These are phyloP conservation scores for Trichoderma simmonsii DNA, from an alignment of 2,329 filamentous ascomycete genomes.

Conservation along the genomic window DNA sequence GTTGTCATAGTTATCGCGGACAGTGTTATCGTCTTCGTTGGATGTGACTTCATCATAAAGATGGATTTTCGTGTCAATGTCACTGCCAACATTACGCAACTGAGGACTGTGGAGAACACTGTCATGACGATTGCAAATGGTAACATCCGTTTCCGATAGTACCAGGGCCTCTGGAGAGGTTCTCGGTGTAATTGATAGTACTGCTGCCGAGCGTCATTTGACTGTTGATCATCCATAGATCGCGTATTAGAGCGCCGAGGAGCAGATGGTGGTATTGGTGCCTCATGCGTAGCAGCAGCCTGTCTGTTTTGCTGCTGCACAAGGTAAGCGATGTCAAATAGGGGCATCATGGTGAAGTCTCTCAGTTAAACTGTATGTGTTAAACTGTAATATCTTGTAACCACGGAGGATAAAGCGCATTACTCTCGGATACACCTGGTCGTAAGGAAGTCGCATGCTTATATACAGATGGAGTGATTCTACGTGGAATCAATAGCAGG, in stretches of 20 bases:
- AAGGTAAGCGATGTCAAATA: constrained; percentile 7
- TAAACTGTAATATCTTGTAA: no score
- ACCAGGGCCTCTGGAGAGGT: background rate
- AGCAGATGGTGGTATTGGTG: background rate
- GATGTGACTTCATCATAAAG: background rate
- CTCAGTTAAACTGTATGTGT: background rate
- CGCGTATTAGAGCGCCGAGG: background rate
- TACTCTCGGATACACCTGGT: background rate
- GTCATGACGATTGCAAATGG: constrained; percentile 6
- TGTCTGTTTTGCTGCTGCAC: background rate
- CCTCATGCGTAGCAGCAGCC: background rate
- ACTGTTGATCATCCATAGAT: background rate
- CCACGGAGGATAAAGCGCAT: no score
- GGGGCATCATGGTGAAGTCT: background rate
- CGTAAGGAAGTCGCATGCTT: background rate
- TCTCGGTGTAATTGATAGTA: constrained; percentile 1
- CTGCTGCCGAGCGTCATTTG: background rate
- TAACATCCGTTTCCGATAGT: constrained; percentile 4
- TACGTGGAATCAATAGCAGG: background rate
- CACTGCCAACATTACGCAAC: constrained; percentile 1
- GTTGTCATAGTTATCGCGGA: background rate
- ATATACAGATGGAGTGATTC: background rate
- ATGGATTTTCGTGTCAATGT: constrained; percentile 4
- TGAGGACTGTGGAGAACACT: background rate
- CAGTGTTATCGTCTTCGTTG: background rate